Evolutionary conservation across 495 filamentous ascomycete species (phyloP), one percentile per base, ranked within the genome.

Genomic region (Penicillium malachiteum): DNA sequence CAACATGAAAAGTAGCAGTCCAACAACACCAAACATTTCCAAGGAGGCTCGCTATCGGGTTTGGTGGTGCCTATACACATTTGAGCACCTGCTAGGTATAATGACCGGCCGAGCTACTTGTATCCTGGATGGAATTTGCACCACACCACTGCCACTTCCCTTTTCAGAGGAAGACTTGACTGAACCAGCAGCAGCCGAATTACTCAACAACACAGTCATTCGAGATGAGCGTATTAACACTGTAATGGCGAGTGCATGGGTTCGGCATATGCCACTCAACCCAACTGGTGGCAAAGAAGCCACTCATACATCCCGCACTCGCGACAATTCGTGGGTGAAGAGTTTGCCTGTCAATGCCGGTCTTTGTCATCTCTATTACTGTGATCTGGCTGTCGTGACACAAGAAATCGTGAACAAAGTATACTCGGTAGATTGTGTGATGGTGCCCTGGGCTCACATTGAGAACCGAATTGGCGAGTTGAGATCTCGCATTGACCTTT

Each of bases 91-190:
- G 37, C 72, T 88, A 16, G 78, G 80, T 40, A 76, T 81, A 30
- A 86, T 87, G 74, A 87, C 83, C 8, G 86, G 86, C n/a, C 78
- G 86, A n/a, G 77, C 84, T 7, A 80, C 79, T 34, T 81, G 78
- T 48, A 83, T 87, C 31, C 71, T 76, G 26, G 80, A 85, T 57
- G 75, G 73, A 38, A 74, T 84, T 56, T 85, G 81, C 60, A 83
- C 82, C 42, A 76, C 79, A 3, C 82, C 86, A n/a, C 65, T 86
- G 57, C 85, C 86, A 2, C 51, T 81, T 12, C 81, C 84, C 10
- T 69, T 85, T 35, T 76, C 81, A 49, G 83, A 87, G 58, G 78
- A 83, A 4, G 57, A 66, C 13, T 60, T 81, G 31, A 62, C 64
- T 7, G 70, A 75, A 31, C 68, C 71, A 10, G 48, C 44, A 1